Percentiles rank a stretch among this genome's conserved stretches.
phyloP scores from a whole-genome alignment of 768 basidiomycete species.

The Hemileccinum rubropunctum region DNA sequence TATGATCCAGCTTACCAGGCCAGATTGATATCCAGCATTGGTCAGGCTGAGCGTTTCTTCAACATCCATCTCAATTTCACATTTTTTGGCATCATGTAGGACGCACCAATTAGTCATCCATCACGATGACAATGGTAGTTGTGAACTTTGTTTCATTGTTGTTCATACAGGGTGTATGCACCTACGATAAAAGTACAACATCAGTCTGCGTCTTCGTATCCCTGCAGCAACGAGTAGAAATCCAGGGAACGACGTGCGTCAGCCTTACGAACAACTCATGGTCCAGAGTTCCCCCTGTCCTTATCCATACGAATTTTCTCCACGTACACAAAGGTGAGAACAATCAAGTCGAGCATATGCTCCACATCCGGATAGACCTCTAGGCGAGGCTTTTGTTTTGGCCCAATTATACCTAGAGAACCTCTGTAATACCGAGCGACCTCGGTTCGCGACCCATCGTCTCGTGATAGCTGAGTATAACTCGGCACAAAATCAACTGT shows the following conservation, averaged over 20 bases:
- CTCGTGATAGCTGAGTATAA: conserved; percentile 16
- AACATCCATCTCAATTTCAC: no score
- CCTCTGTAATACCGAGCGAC: conserved; percentile 21
- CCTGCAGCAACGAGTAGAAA: conserved; percentile 1
- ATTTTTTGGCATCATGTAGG: neutral
- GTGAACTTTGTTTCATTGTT: conserved; percentile 1
- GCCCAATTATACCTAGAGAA: conserved; percentile 19
- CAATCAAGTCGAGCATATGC: conserved; percentile 26
- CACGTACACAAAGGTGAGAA: conserved; percentile 33
- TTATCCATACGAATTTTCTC: conserved; percentile 30
- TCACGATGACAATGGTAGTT: neutral
- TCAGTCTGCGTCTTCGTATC: neutral
- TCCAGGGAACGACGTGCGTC: neutral
- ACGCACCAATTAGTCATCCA: neutral
- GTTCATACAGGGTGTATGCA: conserved; percentile 1
- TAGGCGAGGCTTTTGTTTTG: conserved; percentile 16
- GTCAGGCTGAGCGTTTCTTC: no score
- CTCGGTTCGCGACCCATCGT: conserved; percentile 13
- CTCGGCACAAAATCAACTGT: neutral
- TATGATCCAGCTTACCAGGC: conserved; percentile 9
- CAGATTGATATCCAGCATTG: conserved; percentile 10
- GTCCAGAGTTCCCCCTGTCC: conserved; percentile 6
- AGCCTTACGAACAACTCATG: conserved; percentile 6
- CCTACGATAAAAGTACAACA: conserved; percentile 10
- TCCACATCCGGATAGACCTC: conserved; percentile 17